These are phyloP conservation scores for Ligustrum vulgare DNA, from an alignment of 257 asterid genomes.

Conservation along the genomic window DNA sequence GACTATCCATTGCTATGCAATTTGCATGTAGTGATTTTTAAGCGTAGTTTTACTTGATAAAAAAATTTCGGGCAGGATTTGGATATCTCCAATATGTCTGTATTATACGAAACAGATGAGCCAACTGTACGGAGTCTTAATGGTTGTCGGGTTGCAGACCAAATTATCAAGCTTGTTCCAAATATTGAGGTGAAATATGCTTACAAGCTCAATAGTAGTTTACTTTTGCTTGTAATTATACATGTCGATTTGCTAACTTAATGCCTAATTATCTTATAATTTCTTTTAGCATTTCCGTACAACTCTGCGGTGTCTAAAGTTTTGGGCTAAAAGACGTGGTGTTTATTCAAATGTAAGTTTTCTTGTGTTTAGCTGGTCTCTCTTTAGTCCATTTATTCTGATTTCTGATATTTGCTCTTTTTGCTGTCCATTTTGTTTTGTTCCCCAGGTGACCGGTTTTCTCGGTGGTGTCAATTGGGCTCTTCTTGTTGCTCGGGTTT, in stretches of 20 bases:
- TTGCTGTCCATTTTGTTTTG: slow-evolving; percentile 8
- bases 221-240: neutral
- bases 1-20: neutral
- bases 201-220: neutral
- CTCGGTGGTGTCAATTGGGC: slow-evolving; percentile 99
- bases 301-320: slow-evolving; percentile 78
- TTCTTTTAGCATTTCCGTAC: slow-evolving; percentile 66
- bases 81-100: slow-evolving; percentile 76
- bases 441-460: slow-evolving; percentile 87
- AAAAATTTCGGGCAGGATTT: slow-evolving; percentile 55
- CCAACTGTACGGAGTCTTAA: slow-evolving; percentile 93
- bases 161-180: slow-evolving; percentile 92
- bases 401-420: neutral
- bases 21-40: neutral
- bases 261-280: slow-evolving; percentile 17
- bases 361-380: neutral
- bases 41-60: neutral
- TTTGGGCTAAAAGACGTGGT: slow-evolving; percentile 97
- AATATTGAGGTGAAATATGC: slow-evolving; percentile 59
- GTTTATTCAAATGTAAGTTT: slow-evolving; percentile 90
- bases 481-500: slow-evolving; percentile 90
- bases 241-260: neutral
- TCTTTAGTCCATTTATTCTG: neutral
- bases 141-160: slow-evolving; percentile 98
- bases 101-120: slow-evolving; percentile 80